Evolutionary conservation across 2,329 filamentous ascomycete genomes (phyloP).

Genomic region (Colletotrichum lindemuthianum): DNA sequence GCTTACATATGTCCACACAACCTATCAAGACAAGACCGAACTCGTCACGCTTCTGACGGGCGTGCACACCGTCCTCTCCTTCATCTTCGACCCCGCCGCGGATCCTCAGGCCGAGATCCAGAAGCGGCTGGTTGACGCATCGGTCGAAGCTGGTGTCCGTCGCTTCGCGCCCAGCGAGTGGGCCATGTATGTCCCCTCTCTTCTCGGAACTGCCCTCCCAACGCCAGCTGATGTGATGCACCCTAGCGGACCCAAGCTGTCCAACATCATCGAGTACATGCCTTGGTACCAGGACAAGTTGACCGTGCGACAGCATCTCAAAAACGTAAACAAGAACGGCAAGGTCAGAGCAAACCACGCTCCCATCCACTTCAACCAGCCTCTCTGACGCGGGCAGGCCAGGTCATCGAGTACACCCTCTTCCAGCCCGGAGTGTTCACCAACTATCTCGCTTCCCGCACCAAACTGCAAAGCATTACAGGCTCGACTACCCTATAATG

Average conservation of each 20-base stretch:
- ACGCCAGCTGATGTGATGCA: background rate
- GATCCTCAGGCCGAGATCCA: slow-evolving; percentile 54
- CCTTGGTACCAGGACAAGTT: slow-evolving; percentile 53
- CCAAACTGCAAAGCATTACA: slow-evolving; percentile 50
- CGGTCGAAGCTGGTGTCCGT: slow-evolving; percentile 66
- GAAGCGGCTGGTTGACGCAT: slow-evolving; percentile 66
- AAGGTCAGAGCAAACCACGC: slow-evolving; percentile 40
- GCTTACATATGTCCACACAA: slow-evolving; percentile 52
- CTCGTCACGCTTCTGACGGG: slow-evolving; percentile 54
- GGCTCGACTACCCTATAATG: slow-evolving; percentile 17
- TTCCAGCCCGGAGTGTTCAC: slow-evolving; percentile 61
- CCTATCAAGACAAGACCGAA: slow-evolving; percentile 53
- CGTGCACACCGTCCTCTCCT: slow-evolving; percentile 63
- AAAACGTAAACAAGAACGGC: slow-evolving; percentile 51
- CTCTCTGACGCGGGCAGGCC: background rate
- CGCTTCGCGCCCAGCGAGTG: slow-evolving; percentile 72
- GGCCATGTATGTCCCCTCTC: slow-evolving; percentile 46
- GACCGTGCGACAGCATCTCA: slow-evolving; percentile 50
- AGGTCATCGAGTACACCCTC: slow-evolving; percentile 59
- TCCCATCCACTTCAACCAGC: background rate
- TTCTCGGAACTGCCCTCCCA: background rate
- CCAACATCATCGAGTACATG: slow-evolving; percentile 18
- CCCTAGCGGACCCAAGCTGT: background rate
- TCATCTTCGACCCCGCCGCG: slow-evolving; percentile 49
- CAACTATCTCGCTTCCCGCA: slow-evolving; percentile 59